A percentile compares a stretch with the other conserved stretches of the same genome.
These are phyloP conservation scores for Oehlia diaphana DNA, from an alignment of 192 early-diverging fungal genomes.

Conservation along the genomic window DNA sequence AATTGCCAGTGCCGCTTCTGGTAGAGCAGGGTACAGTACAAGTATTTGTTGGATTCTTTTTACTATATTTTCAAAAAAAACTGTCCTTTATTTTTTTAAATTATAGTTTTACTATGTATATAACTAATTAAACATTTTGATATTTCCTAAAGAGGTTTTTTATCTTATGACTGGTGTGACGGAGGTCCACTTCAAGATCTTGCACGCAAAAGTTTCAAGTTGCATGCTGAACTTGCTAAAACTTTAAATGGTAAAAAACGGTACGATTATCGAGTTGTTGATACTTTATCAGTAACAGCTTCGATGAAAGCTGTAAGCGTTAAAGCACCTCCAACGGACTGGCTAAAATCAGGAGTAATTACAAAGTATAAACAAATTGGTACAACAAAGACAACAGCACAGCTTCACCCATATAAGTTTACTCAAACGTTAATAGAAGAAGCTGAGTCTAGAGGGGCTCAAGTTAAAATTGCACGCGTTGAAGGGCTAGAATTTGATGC, in stretches of 20 bases:
- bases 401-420: constrained; percentile 44
- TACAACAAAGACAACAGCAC: constrained; percentile 38
- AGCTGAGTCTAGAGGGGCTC: constrained; percentile 34
- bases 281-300: constrained; percentile 38
- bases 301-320: constrained; percentile 23
- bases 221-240: constrained; percentile 44
- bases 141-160: constrained; percentile 38
- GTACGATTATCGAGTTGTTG: constrained; percentile 44
- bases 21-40: constrained; percentile 38
- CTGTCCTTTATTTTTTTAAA: background rate
- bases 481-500: constrained; percentile 29
- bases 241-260: constrained; percentile 34
- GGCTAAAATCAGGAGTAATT: constrained; percentile 22
- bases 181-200: constrained; percentile 33
- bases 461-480: constrained; percentile 31
- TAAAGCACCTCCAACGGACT: constrained; percentile 24
- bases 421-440: constrained; percentile 37
- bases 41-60: background rate
- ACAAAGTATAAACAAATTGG: constrained; percentile 31
- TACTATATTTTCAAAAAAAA: background rate
- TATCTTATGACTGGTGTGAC: constrained; percentile 47
- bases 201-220: constrained; percentile 40
- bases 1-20: constrained; percentile 45
- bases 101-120: background rate
- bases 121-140: background rate